Base-by-base conservation (phyloP, 2,329 filamentous ascomycete genomes). In the Fusarium begoniae region DNA sequence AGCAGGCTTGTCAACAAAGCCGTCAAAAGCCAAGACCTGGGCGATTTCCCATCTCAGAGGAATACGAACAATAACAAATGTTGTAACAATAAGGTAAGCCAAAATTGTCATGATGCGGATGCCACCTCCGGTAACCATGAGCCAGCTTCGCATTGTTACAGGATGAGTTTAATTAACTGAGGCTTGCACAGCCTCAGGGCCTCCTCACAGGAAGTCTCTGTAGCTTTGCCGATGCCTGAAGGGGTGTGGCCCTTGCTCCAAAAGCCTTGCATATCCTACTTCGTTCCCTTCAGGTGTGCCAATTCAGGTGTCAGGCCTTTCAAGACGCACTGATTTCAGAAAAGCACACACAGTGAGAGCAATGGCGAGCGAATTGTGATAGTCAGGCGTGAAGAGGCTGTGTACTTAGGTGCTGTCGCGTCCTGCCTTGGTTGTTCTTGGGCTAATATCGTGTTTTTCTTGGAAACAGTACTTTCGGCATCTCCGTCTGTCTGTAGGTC, bases 181-280 rank as follows among this genome's bases (percentile, higher is more conserved):
- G 68, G 64, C 72, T 75, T 74, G 72, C 72, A 74, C 72, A 70
- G 72, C 72, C 72, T 69, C 69, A 54, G 47, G 47, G 32, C 72
- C 54, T 54, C 38, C 43, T 22, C 37, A 26, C 17, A 53, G 30
- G 35, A 28, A 30, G 28, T 54, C 40, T 64, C 56, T 41, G 63
- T 56, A 63, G 70, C 64, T 41, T 59, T 75, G 69, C 72, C 72
- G 64, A 69, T 61, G 64, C 61, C 69, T 61, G 57, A 70, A 59
- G 43, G 68, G 55, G 20, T 53, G 22, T 53, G 61, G 44, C 40
- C 65, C 72, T 59, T 66, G 63, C 57, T 60, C 55, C 56, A 47
- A 15, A 66, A 55, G 48, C 65, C 45, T 69, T 45, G 13, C 32
- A 13, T 37, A 40, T 38, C 63, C 44, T 41, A 35, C 48, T 55